These are phyloP conservation scores for Parastagonospora nodorum DNA, from an alignment of 2,329 filamentous ascomycete species.

Conservation along the genomic window DNA sequence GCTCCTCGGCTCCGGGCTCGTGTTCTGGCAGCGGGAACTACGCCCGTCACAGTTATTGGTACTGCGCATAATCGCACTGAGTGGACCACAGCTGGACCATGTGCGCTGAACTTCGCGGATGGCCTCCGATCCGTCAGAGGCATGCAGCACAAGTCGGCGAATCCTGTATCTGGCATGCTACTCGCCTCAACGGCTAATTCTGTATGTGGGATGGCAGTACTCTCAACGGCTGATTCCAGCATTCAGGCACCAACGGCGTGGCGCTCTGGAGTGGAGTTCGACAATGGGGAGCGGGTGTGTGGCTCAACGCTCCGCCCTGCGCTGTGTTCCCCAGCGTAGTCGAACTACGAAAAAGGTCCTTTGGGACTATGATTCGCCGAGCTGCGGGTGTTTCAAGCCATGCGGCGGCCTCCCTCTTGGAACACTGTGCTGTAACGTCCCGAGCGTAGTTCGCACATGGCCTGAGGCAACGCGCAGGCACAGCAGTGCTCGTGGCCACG, in stretches of 20 bases:
- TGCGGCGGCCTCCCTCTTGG: conserved; percentile 20
- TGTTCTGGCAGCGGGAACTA: conserved; percentile 31
- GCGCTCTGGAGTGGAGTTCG: conserved; percentile 1
- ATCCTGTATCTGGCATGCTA: conserved; percentile 7
- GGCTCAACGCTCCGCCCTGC: conserved; percentile 30
- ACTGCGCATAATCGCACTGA: conserved; percentile 23
- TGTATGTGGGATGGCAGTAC: background rate
- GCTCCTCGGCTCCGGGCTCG: conserved; percentile 17
- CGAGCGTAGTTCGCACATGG: conserved; percentile 14
- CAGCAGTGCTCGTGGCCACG: conserved; percentile 14
- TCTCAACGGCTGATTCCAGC: conserved; percentile 5
- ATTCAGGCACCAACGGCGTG: conserved; percentile 21
- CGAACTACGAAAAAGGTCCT: conserved; percentile 3
- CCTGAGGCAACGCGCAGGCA: conserved; percentile 15
- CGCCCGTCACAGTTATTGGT: conserved; percentile 15
- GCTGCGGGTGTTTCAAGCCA: conserved; percentile 13
- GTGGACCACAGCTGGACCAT: conserved; percentile 20
- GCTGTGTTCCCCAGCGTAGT: conserved; percentile 23
- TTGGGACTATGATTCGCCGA: conserved; percentile 11
- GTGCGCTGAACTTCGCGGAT: conserved; percentile 15
- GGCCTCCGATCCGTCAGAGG: background rate
- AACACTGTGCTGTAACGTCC: conserved; percentile 33
- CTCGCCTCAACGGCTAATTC: background rate
- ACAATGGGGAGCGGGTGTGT: conserved; percentile 8
- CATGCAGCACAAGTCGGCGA: conserved; percentile 20